Base-by-base conservation (phyloP, 768 basidiomycete species). In the Boletus reticulatus region DNA sequence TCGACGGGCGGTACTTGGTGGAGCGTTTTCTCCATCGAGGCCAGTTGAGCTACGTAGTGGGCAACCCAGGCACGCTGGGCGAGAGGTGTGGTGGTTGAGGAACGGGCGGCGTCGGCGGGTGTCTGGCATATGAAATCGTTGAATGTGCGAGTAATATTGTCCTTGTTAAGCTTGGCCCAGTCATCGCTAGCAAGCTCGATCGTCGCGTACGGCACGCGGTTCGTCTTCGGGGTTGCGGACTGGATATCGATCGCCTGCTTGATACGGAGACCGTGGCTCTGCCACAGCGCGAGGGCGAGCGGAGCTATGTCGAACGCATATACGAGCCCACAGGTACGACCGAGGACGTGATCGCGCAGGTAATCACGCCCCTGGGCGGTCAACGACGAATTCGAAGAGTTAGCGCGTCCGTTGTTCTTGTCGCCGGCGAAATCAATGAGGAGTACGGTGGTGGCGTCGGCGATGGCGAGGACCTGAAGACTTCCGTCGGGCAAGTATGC, bases 381-480 rank as follows among this genome's bases (percentile, higher is more conserved):
- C 51, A 56, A 47, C 44, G 65, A 58, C 8, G 61, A 8, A 4
- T 58, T n/a, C 3, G 71, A 56, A 4, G 64, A 53, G 7, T 43
- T 60, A 67, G 29, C 72, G 67, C 64, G 70, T 63, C 54, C 67
- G 68, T 73, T 72, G 71, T 65, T 66, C 66, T 70, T 73, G 59
- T 60, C 58, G 3, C 54, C 51, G 4, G 50, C 11, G 14, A 73
- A 69, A 31, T 73, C 55, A 42, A 72, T 55, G 39, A 71, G 51
- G 49, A 72, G 1, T 5, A 73, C 51, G 3, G 67, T 53, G 36
- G 68, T 52, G 32, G 62, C 53, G 12, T 72, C 70, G 3, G 72
- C 62, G 47, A 72, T 39, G 19, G 67, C 68, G 45, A 72, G 62
- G 48, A 67, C 31, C 19, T 56, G 59, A 27, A 72, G 68, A 11